These are phyloP conservation scores for Crithidia acanthocephali DNA, from an alignment of 208 protist species.

Conservation along the genomic window DNA sequence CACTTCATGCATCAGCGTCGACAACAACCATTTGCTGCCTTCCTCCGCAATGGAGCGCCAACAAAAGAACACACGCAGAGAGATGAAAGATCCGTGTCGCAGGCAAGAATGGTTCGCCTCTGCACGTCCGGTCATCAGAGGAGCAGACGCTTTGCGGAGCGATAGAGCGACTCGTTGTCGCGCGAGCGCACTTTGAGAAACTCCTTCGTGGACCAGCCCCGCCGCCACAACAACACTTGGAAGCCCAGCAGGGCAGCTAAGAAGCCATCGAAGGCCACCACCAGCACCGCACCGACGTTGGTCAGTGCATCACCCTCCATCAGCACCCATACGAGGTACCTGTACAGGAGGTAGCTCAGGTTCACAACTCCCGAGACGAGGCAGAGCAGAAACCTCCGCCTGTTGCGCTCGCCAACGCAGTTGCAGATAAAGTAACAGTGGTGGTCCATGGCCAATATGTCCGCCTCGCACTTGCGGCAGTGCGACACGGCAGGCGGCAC, in stretches of 20 bases:
- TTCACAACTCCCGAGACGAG: constrained; percentile 45
- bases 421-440: constrained; percentile 78
- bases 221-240: constrained; percentile 31
- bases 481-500: constrained; percentile 14
- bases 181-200: constrained; percentile 30
- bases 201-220: constrained; percentile 39
- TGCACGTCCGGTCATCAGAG: too few relatives aligned
- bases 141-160: constrained; percentile 5
- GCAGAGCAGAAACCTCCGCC: constrained; percentile 42
- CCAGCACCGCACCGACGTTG: constrained; percentile 46
- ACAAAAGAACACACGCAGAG: too few relatives aligned
- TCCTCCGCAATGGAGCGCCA: too few relatives aligned
- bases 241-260: constrained; percentile 39
- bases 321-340: constrained; percentile 43
- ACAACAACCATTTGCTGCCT: too few relatives aligned
- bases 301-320: constrained; percentile 28
- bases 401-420: constrained; percentile 52
- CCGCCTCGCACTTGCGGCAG: constrained; percentile 47
- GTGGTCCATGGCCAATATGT: constrained; percentile 56
- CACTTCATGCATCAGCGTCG: too few relatives aligned
- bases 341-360: constrained; percentile 52
- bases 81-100: too few relatives aligned
- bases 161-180: constrained; percentile 6
- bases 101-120: too few relatives aligned
- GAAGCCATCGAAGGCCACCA: constrained; percentile 33